Evolutionary conservation across 805 yeast genomes (phyloP).

Genomic region (Hanseniaspora guilliermondii): DNA sequence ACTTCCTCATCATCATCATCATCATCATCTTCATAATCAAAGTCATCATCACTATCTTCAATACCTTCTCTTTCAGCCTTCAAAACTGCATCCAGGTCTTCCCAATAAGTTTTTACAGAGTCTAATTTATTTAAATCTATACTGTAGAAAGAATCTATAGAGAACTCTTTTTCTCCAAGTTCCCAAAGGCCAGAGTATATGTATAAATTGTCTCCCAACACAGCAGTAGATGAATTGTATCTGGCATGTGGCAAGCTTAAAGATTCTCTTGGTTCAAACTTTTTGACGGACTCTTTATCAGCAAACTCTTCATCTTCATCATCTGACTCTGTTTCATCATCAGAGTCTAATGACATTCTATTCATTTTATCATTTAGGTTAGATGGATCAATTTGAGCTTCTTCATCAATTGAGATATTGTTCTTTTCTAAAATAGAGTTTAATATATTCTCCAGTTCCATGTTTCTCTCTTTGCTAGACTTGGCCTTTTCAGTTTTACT

Average conservation of each 20-base stretch:
- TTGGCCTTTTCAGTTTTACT: conserved; percentile 5
- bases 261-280: conserved; percentile 32
- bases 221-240: conserved; percentile 75
- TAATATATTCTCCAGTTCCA: conserved; percentile 70
- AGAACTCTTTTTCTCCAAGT: conserved; percentile 71
- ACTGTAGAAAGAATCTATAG: conserved; percentile 73
- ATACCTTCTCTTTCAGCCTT: conserved; percentile 40
- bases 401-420: conserved; percentile 30
- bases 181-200: conserved; percentile 90
- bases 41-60: conserved; percentile 49
- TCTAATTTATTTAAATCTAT: conserved; percentile 77
- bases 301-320: conserved; percentile 30
- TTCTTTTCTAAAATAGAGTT: conserved; percentile 63
- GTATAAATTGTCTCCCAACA: conserved; percentile 69
- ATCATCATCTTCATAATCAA: conserved; percentile 57
- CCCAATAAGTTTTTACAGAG: conserved; percentile 85
- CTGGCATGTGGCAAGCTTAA: conserved; percentile 63
- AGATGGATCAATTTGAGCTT: conserved; percentile 9
- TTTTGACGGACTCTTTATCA: conserved; percentile 39
- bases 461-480: conserved; percentile 41
- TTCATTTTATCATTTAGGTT: conserved; percentile 27
- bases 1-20: conserved; percentile 53
- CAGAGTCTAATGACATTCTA: conserved; percentile 30
- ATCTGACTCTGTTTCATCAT: conserved; percentile 15
- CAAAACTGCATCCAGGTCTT: conserved; percentile 51